phyloP scores from a whole-genome alignment of 371 early-diverging fungal genomes.

The Dichotomocladium elegans region DNA sequence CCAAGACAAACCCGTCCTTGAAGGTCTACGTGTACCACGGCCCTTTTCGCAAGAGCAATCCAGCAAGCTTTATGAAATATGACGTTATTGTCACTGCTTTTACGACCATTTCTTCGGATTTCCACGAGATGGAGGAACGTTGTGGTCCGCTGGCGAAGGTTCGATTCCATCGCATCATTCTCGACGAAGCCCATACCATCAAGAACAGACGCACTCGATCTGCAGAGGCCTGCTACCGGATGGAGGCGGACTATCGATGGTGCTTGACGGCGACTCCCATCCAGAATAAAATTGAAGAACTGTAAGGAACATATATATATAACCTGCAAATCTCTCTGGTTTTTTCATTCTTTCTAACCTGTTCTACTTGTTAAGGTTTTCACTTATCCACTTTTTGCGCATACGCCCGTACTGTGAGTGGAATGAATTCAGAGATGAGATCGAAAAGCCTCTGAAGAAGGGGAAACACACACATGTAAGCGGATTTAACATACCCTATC shows the following conservation, averaged over 20 bases:
- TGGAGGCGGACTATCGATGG: constrained; percentile 71
- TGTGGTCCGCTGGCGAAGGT: constrained; percentile 16
- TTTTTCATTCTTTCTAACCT: no score
- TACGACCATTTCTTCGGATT: constrained; percentile 17
- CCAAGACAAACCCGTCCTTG: constrained; percentile 44
- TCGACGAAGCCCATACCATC: constrained; percentile 91
- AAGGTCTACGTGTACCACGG: constrained; percentile 60
- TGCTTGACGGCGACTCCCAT: constrained; percentile 80
- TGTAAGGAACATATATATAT: constrained; percentile 50
- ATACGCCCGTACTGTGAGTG: constrained; percentile 62
- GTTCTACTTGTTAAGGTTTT: no score
- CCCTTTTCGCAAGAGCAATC: constrained; percentile 16
- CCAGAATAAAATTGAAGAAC: constrained; percentile 86
- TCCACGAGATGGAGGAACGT: neutral
- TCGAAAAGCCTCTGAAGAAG: constrained; percentile 26
- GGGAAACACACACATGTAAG: neutral
- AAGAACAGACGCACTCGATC: constrained; percentile 67
- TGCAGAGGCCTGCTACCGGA: constrained; percentile 51
- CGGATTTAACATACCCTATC: neutral
- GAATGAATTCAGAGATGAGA: constrained; percentile 51
- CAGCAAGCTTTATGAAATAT: constrained; percentile 33
- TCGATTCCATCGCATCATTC: constrained; percentile 57
- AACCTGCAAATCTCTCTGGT: no score
- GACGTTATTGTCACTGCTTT: constrained; percentile 45
- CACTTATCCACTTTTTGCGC: constrained; percentile 76